A percentile compares a stretch with the other conserved stretches of the same genome.
phyloP scores from a whole-genome alignment of 2,329 filamentous ascomycete species.

The Pyrenophora tritici-repentis region DNA sequence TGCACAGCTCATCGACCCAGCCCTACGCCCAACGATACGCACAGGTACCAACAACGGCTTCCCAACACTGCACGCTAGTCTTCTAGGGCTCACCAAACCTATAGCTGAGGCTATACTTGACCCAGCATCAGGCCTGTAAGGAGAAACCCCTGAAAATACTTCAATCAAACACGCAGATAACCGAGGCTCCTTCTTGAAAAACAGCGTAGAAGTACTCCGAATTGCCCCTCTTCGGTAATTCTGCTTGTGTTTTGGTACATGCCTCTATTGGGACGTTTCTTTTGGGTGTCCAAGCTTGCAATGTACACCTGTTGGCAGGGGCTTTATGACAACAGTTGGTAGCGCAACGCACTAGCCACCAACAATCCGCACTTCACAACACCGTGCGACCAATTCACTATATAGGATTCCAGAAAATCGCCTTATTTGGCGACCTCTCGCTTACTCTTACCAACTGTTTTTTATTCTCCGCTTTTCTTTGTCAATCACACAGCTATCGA shows the following conservation, averaged over 20 bases:
- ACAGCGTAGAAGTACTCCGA: neutral
- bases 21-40: slow-evolving; percentile 15
- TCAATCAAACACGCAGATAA: too few species aligned
- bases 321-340: slow-evolving; percentile 2
- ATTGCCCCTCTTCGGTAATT: neutral
- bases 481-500: neutral
- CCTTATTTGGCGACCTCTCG: neutral
- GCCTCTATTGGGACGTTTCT: neutral
- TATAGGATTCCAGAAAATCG: neutral
- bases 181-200: too few species aligned
- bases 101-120: neutral
- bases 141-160: too few species aligned
- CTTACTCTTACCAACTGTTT: neutral
- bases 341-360: neutral
- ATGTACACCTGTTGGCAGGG: neutral
- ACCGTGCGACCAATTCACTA: neutral
- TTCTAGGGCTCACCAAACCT: slow-evolving; percentile 4
- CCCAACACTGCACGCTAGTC: slow-evolving; percentile 17
- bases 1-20: slow-evolving; percentile 17
- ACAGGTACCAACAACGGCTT: slow-evolving; percentile 14
- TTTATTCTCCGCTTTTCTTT: neutral
- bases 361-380: neutral
- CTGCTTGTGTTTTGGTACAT: neutral
- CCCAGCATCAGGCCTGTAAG: neutral
- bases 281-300: slow-evolving; percentile 3